These are phyloP conservation scores for Fomitopsis betulina DNA, from an alignment of 1,284 basidiomycete species.

Conservation along the genomic window DNA sequence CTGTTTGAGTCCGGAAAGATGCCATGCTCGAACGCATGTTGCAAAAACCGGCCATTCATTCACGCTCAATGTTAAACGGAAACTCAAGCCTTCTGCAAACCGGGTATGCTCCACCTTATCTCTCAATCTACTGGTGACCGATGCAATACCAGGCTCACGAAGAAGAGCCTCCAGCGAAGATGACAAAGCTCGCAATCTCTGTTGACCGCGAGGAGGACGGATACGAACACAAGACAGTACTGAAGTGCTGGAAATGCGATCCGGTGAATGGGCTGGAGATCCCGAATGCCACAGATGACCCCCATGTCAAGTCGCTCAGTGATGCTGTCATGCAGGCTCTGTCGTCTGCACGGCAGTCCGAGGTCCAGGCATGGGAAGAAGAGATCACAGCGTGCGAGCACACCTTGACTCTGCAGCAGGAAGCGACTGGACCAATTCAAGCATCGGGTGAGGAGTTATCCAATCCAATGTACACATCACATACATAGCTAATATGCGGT, in stretches of 20 bases:
- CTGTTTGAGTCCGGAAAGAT: slow-evolving; percentile 58
- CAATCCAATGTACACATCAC: background rate
- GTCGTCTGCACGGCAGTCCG: slow-evolving; percentile 87
- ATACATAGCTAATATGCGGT: background rate
- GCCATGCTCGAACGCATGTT: slow-evolving; percentile 73
- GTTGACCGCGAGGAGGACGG: slow-evolving; percentile 88
- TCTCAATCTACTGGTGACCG: background rate
- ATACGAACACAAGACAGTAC: slow-evolving; percentile 65
- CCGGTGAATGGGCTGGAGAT: slow-evolving; percentile 47
- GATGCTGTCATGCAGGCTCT: slow-evolving; percentile 78
- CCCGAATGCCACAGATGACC: slow-evolving; percentile 28
- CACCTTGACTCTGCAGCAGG: slow-evolving; percentile 75
- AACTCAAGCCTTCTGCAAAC: slow-evolving; percentile 58
- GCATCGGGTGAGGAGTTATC: slow-evolving; percentile 38
- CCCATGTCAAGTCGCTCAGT: slow-evolving; percentile 54
- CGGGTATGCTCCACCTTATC: slow-evolving; percentile 44
- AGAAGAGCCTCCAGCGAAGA: slow-evolving; percentile 80
- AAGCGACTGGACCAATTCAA: slow-evolving; percentile 45
- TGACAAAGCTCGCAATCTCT: slow-evolving; percentile 86
- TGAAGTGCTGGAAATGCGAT: slow-evolving; percentile 81
- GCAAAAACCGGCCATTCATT: slow-evolving; percentile 72
- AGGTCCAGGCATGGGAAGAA: slow-evolving; percentile 98
- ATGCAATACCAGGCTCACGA: slow-evolving; percentile 39
- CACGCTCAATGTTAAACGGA: slow-evolving; percentile 81
- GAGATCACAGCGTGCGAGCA: slow-evolving; percentile 90